Percentiles rank a stretch among this genome's conserved stretches.
phyloP scores from a whole-genome alignment of 1,284 basidiomycete species.

The Malassezia equina region DNA sequence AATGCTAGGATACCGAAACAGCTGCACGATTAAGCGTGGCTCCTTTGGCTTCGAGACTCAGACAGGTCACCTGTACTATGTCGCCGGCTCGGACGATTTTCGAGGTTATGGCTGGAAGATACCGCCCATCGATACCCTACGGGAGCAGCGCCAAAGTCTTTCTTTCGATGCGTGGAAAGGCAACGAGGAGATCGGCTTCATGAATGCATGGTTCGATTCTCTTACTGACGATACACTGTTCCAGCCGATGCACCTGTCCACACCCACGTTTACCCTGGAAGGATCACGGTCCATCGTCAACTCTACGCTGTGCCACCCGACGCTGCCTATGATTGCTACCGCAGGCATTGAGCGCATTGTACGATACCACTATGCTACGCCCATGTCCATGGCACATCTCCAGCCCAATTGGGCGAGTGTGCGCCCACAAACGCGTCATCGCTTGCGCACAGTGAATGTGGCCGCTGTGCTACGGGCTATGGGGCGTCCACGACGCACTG shows the following conservation, averaged over 20 bases:
- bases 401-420: neutral
- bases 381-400: constrained; percentile 8
- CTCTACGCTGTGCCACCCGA: constrained; percentile 12
- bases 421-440: constrained; percentile 9
- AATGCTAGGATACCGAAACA: constrained; percentile 57
- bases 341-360: constrained; percentile 19
- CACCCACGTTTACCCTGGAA: constrained; percentile 16
- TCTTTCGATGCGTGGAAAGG: constrained; percentile 17
- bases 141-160: constrained; percentile 50
- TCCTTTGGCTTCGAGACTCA: constrained; percentile 55
- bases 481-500: neutral
- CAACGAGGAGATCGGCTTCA: constrained; percentile 12
- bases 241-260: constrained; percentile 2
- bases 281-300: constrained; percentile 14
- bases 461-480: constrained; percentile 14
- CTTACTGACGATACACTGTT: neutral
- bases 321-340: constrained; percentile 17
- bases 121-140: constrained; percentile 53
- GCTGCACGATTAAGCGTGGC: constrained; percentile 72
- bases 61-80: constrained; percentile 56
- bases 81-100: constrained; percentile 69
- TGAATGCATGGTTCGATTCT: constrained; percentile 8
- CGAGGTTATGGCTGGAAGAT: constrained; percentile 67
- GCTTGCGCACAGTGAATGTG: constrained; percentile 2
- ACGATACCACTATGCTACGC: constrained; percentile 16